A percentile compares a stretch with the other conserved stretches of the same genome.
These are phyloP conservation scores for Strigomonas galati DNA, from an alignment of 208 protist genomes.

Conservation along the genomic window DNA sequence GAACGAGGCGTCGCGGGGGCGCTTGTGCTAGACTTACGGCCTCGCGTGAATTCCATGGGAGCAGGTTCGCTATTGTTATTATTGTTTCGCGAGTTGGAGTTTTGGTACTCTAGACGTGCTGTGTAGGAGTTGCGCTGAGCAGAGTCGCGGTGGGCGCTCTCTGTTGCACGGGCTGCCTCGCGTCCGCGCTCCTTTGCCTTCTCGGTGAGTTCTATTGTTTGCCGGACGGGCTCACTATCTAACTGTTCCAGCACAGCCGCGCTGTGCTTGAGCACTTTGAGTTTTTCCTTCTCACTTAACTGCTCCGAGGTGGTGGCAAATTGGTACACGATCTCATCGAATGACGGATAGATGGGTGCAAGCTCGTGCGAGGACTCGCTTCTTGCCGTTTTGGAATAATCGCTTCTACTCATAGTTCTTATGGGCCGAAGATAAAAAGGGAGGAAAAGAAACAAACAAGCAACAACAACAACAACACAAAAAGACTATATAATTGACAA, in stretches of 20 bases:
- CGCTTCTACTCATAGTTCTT: not conserved
- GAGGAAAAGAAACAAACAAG: slow-evolving; percentile 6
- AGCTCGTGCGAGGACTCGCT: too few relatives aligned
- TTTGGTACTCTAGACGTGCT: not conserved
- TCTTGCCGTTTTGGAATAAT: too few relatives aligned
- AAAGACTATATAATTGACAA: slow-evolving; percentile 1
- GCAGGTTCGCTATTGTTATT: too few relatives aligned
- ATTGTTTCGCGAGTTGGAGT: not conserved
- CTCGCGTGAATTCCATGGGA: too few relatives aligned
- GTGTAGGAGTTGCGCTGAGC: not conserved
- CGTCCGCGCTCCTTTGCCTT: slow-evolving; percentile 2
- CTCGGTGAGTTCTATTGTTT: slow-evolving; percentile 11
- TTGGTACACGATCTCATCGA: slow-evolving; percentile 24
- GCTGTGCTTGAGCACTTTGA: slow-evolving; percentile 17
- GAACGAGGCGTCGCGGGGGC: not conserved
- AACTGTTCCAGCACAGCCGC: slow-evolving; percentile 13
- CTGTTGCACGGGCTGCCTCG: slow-evolving; percentile 1
- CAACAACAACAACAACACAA: slow-evolving; percentile 12
- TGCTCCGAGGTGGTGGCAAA: slow-evolving; percentile 18
- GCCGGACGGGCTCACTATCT: slow-evolving; percentile 9
- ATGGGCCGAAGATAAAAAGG: not conserved
- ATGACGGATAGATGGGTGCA: not conserved
- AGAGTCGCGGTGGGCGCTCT: slow-evolving; percentile 3
- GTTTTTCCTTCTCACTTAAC: slow-evolving; percentile 9
- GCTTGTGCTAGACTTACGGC: too few relatives aligned